Evolutionary conservation across 805 yeast species (phyloP).

Genomic region (Kodamaea kaohsiungensis): DNA sequence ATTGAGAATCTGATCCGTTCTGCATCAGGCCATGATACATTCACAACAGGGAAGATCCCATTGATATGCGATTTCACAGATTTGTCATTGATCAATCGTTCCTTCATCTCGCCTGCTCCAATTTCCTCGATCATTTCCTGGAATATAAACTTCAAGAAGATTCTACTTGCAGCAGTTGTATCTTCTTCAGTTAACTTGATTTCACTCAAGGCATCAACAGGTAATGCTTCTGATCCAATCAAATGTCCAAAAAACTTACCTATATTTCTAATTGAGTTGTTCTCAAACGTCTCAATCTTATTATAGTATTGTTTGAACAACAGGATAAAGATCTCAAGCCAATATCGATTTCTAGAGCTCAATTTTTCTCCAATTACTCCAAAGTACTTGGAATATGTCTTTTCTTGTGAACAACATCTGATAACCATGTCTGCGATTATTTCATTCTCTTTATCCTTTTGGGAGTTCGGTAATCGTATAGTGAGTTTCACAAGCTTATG

Average conservation of each 20-base stretch:
- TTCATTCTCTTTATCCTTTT: conserved; percentile 37
- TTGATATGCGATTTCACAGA: conserved; percentile 5
- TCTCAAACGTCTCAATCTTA: conserved; percentile 65
- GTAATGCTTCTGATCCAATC: conserved; percentile 66
- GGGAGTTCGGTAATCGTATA: conserved; percentile 10
- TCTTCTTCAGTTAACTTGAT: conserved; percentile 66
- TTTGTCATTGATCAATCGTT: conserved; percentile 47
- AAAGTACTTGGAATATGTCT: conserved; percentile 81
- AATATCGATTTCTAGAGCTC: conserved; percentile 47
- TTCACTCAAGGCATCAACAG: conserved; percentile 56
- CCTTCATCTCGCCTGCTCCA: conserved; percentile 55
- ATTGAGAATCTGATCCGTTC: conserved; percentile 73
- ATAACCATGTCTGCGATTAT: conserved; percentile 71
- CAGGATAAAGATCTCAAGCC: conserved; percentile 56
- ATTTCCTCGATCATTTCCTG: conserved; percentile 77
- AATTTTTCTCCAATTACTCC: conserved; percentile 76
- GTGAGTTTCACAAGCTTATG: conserved; percentile 69
- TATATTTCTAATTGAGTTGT: conserved; percentile 71
- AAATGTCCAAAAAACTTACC: conserved; percentile 87
- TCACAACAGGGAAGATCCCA: conserved; percentile 64
- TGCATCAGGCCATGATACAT: conserved; percentile 33
- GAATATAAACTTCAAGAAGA: conserved; percentile 77
- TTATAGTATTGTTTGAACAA: conserved; percentile 59
- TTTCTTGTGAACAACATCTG: conserved; percentile 82
- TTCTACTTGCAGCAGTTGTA: conserved; percentile 79